These are phyloP conservation scores for Acrocalymma vagum DNA, from an alignment of 2,329 filamentous ascomycete species.

Conservation along the genomic window DNA sequence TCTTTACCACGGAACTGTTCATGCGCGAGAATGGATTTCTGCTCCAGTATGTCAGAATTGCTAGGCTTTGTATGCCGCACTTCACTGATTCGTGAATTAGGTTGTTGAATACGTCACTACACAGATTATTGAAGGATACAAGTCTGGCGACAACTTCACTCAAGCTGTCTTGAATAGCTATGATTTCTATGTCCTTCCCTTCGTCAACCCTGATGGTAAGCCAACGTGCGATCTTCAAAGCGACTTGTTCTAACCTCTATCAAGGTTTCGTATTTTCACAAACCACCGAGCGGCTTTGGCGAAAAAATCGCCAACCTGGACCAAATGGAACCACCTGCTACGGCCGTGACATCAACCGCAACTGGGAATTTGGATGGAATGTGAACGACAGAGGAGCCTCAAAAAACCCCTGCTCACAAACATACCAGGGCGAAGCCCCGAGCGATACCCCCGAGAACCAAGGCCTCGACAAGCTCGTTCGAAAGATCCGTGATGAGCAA, in stretches of 20 bases:
- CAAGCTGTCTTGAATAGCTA: conserved; percentile 38
- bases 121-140: conserved; percentile 37
- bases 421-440: conserved; percentile 38
- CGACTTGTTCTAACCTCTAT: background rate
- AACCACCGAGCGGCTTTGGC: conserved; percentile 43
- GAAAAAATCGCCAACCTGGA: conserved; percentile 43
- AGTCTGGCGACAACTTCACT: conserved; percentile 36
- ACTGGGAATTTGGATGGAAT: conserved; percentile 44
- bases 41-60: conserved; percentile 54
- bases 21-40: conserved; percentile 43
- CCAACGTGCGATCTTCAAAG: background rate
- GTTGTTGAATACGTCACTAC: conserved; percentile 38
- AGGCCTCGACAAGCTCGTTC: conserved; percentile 56
- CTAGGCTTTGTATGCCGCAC: conserved; percentile 12
- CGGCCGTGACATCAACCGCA: conserved; percentile 44
- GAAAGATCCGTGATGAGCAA: conserved; percentile 51
- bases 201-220: conserved; percentile 42
- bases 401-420: conserved; percentile 35
- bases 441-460: conserved; percentile 38
- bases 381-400: conserved; percentile 36
- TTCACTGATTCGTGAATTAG: conserved; percentile 1
- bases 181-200: conserved; percentile 43
- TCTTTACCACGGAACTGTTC: conserved; percentile 40
- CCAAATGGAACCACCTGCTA: conserved; percentile 39
- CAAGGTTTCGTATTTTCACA: conserved; percentile 44